Conservation (phyloP, 345 rosid genomes). For the Bruguiera parviflora region DNA sequence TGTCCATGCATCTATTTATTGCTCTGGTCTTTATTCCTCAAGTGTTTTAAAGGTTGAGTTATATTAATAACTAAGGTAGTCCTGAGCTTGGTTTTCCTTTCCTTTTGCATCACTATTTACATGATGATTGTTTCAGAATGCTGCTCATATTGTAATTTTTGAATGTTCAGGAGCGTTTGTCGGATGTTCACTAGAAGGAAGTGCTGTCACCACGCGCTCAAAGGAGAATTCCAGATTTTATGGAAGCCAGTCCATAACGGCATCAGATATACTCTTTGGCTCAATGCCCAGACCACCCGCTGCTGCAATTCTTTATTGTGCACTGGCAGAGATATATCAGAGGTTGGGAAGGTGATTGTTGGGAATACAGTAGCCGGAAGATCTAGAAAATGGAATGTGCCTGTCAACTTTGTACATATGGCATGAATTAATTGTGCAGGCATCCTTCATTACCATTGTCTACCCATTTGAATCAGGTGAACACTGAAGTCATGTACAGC, state of each 20-base stretch:
- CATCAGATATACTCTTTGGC: constrained; percentile 75
- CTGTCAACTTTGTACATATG: too few species aligned
- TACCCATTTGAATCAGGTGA: constrained; percentile 4
- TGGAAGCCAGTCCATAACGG: constrained; percentile 75
- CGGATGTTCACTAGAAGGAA: constrained; percentile 83
- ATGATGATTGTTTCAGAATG: background rate
- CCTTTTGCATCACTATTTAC: background rate
- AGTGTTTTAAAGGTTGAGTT: background rate
- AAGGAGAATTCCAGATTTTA: constrained; percentile 72
- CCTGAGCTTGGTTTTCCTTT: too few species aligned
- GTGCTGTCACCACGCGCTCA: constrained; percentile 59
- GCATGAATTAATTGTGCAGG: too few species aligned
- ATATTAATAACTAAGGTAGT: background rate
- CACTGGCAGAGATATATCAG: constrained; percentile 64
- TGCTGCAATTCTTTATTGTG: constrained; percentile 71
- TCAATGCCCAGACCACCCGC: constrained; percentile 82
- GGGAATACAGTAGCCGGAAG: background rate
- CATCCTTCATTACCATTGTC: background rate
- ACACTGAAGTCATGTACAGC: constrained; percentile 17
- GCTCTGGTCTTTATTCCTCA: background rate
- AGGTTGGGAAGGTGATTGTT: constrained; percentile 45
- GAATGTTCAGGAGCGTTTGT: constrained; percentile 73
- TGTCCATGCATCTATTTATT: background rate
- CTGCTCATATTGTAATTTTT: background rate
- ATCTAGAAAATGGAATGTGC: background rate